These are phyloP conservation scores for Camillea tinctor DNA, from an alignment of 2,329 filamentous ascomycete genomes.

Conservation along the genomic window DNA sequence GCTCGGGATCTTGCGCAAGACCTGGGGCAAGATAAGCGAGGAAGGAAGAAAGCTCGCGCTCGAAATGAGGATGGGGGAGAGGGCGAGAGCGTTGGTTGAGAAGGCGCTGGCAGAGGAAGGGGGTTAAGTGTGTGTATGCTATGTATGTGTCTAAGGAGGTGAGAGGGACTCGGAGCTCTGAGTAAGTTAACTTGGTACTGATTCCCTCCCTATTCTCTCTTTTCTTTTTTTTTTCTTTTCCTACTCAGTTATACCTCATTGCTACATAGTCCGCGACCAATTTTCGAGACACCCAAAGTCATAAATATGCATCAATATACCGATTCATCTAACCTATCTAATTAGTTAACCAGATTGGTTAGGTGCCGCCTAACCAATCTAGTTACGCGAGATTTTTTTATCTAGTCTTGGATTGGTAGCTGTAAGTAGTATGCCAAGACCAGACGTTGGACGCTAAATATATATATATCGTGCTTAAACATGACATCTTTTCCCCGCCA, in stretches of 20 bases:
- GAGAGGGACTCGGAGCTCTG: background rate
- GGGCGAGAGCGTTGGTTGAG: slow-evolving; percentile 59
- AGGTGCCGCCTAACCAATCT: too few species aligned
- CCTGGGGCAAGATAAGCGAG: slow-evolving; percentile 73
- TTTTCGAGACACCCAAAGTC: too few species aligned
- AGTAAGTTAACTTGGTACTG: too few species aligned
- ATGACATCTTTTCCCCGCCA: too few species aligned
- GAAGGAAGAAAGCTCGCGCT: slow-evolving; percentile 63
- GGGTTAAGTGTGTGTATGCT: slow-evolving; percentile 22
- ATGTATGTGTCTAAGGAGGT: background rate
- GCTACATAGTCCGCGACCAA: too few species aligned
- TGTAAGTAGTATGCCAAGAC: background rate
- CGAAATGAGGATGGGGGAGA: slow-evolving; percentile 61
- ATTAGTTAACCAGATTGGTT: background rate
- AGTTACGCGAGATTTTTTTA: background rate
- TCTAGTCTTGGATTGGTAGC: background rate
- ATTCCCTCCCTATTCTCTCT: too few species aligned
- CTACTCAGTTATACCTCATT: too few species aligned
- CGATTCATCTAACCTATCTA: background rate
- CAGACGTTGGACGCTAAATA: too few species aligned
- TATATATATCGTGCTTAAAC: too few species aligned
- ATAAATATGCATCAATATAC: background rate
- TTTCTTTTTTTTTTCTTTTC: too few species aligned
- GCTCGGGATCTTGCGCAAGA: slow-evolving; percentile 67
- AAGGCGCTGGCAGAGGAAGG: slow-evolving; percentile 64